These are phyloP conservation scores for Entoloma clypeatum DNA, from an alignment of 1,284 basidiomycete species.

Conservation along the genomic window DNA sequence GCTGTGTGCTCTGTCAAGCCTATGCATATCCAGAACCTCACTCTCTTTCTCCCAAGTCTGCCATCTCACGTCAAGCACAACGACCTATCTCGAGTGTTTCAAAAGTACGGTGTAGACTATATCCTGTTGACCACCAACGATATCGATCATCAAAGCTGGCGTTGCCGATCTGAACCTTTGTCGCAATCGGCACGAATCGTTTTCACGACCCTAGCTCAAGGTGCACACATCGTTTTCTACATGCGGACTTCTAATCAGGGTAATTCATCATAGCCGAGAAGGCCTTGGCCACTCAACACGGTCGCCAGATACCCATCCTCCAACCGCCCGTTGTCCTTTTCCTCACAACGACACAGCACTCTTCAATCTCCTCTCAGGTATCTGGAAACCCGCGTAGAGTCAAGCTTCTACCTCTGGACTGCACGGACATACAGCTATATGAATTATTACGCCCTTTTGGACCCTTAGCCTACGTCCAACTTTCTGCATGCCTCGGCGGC, in stretches of 20 bases:
- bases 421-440: conserved; percentile 12
- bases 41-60: no score
- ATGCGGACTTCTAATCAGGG: no score
- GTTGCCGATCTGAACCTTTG: no score
- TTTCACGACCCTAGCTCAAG: neutral
- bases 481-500: conserved; percentile 17
- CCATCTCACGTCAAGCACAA: no score
- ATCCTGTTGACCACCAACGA: no score
- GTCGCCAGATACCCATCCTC: conserved; percentile 4
- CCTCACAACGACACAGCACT: neutral
- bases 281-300: conserved; percentile 15
- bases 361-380: neutral
- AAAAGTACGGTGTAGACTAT: no score
- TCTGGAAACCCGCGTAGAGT: conserved; percentile 12
- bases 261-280: conserved; percentile 16
- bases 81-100: no score
- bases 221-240: no score
- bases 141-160: no score
- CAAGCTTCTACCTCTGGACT: conserved; percentile 2
- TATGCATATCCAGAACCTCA: no score
- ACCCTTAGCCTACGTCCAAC: conserved; percentile 11
- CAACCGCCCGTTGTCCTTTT: conserved; percentile 8
- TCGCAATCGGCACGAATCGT: conserved; percentile 1
- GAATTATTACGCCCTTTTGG: conserved; percentile 19
- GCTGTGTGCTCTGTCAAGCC: no score